These are phyloP conservation scores for Solanum hybrid DNA, from an alignment of 305 asterid genomes.

Conservation along the genomic window DNA sequence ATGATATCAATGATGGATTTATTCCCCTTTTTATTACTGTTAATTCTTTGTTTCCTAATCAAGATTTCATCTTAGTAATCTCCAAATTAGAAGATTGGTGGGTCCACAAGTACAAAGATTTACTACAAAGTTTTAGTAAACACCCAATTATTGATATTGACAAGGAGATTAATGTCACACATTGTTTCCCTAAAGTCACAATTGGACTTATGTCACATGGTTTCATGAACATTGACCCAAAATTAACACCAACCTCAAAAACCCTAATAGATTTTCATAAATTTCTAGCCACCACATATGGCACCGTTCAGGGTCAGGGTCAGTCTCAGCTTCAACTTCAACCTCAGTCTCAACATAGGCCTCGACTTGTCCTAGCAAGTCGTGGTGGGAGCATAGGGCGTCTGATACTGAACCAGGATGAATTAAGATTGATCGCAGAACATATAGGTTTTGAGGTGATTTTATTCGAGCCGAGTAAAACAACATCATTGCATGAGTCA, in stretches of 20 bases:
- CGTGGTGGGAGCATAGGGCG: neutral
- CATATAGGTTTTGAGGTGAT: conserved; percentile 6
- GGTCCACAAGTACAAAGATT: conserved; percentile 7
- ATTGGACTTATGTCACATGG: conserved; percentile 15
- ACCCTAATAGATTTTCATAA: conserved; percentile 3
- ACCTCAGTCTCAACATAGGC: neutral
- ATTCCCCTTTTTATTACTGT: conserved; percentile 12
- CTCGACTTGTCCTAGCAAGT: conserved; percentile 9
- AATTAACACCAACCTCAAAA: conserved; percentile 5
- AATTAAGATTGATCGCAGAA: neutral
- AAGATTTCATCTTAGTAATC: conserved; percentile 10
- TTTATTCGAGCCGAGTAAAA: neutral
- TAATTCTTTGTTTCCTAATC: conserved; percentile 2
- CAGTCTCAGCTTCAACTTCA: neutral
- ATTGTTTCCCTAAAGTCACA: conserved; percentile 8
- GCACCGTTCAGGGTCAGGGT: no score
- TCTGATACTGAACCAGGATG: neutral
- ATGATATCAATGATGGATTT: conserved; percentile 16
- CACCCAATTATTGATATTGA: conserved; percentile 4
- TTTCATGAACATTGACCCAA: conserved; percentile 11
- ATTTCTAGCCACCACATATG: conserved; percentile 1
- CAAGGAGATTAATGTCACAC: conserved; percentile 6
- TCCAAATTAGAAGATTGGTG: conserved; percentile 12
- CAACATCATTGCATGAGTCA: conserved; percentile 4
- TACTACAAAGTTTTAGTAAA: conserved; percentile 1